Evolutionary conservation across 495 filamentous ascomycete genomes (phyloP), one percentile per base, ranked within the genome.

Genomic region (Aspergillus sclerotiicarbonarius): DNA sequence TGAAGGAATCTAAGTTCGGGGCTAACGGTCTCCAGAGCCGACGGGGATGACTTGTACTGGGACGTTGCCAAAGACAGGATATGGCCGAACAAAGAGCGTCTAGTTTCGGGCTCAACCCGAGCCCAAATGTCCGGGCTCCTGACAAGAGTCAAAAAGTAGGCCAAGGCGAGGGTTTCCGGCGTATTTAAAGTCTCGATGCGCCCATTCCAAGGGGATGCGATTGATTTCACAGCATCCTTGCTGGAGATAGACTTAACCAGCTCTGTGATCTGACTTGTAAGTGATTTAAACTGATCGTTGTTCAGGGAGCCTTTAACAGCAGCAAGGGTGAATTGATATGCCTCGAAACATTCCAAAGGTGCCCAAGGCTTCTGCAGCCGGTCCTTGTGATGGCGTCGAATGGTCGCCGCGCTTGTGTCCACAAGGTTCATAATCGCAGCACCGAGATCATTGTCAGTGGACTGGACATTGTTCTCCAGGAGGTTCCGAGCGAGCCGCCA

Each of bases 401-500:
- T 67, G 8, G 65, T 62, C 50, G 72, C 72, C 15, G 65, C 63
- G 19, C 70, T 71, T 21, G 58, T 50, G 43, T 66, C 62, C 21
- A 67, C 44, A 19, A 76, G 52, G 25, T 58, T 54, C 30, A 54
- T 56, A 21, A 68, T 51, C 19, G 57, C 33, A 53, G 57, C 43
- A 44, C 46, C 54, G 13, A 71, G 56, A n/a, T 54, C 46, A 56
- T 51, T 55, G 20, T 65, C 61, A 33, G 58, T 55, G 6, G 61
- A 56, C 33, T 75, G 59, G 13, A 64, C 35, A 21, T 62, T 71
- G 31, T 73, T 72, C 18, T 70, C 65, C 8, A 74, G 29, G 19
- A 77, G 54, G 55, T 73, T 75, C 18, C 68, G 69, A 37, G 67
- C 60, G 39, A 78, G 62, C 44, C 72, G 71, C 76, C 76, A 79